phyloP scores from a whole-genome alignment of 352 stramenopile genomes.

The Phytophthora chlamydospora region DNA sequence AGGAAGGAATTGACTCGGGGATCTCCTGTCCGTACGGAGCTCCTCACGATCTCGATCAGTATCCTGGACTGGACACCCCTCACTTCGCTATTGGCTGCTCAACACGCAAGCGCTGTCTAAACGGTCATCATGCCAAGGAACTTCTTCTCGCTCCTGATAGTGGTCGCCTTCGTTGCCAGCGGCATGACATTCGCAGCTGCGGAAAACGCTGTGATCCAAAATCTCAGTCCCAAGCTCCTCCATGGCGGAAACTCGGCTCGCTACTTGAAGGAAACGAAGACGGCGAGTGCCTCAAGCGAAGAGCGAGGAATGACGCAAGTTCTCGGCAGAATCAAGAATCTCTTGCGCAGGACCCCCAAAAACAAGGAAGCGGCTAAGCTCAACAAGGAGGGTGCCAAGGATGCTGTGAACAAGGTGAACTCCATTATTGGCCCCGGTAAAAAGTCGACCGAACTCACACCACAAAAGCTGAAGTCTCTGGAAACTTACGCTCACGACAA shows the following conservation, averaged over 20 bases:
- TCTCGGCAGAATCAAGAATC: conserved; percentile 7
- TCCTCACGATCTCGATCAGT: conserved; percentile 16
- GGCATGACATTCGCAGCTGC: neutral
- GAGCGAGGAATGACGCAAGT: conserved; percentile 2
- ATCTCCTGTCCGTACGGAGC: neutral
- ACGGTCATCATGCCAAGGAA: conserved; percentile 8
- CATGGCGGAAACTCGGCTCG: neutral
- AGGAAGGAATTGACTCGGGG: neutral
- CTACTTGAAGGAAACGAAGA: conserved; percentile 6
- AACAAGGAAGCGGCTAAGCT: conserved; percentile 10
- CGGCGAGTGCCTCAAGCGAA: neutral
- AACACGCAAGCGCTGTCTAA: neutral
- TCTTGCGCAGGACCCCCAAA: conserved; percentile 1
- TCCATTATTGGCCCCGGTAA: conserved; percentile 10
- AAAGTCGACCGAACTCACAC: conserved; percentile 14
- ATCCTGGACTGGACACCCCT: conserved; percentile 4
- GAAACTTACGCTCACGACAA: conserved; percentile 17
- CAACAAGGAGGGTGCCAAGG: conserved; percentile 13
- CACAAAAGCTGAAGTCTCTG: conserved; percentile 6
- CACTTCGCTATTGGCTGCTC: conserved; percentile 17
- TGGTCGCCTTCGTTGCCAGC: conserved; percentile 3
- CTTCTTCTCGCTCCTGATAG: conserved; percentile 2
- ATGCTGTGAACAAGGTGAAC: conserved; percentile 11
- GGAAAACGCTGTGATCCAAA: conserved; percentile 1
- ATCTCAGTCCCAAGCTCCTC: neutral